Conservation (phyloP, 371 early-diverging fungal genomes). For the Syncephalastrum racemosum region DNA sequence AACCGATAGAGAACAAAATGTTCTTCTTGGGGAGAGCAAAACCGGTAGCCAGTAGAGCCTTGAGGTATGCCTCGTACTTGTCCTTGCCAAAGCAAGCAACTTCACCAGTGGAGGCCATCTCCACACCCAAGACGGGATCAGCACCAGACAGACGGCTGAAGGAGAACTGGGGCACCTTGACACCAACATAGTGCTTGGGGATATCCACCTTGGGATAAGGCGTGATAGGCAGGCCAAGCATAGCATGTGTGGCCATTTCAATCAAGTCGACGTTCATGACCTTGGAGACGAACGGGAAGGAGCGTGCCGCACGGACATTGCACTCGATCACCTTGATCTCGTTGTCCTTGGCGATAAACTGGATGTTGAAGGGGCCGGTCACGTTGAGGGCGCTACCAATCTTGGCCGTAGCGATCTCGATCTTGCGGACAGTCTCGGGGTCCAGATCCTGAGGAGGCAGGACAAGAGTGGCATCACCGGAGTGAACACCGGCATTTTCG, state of each 20-base stretch:
- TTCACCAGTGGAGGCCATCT: constrained; percentile 99
- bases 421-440: constrained; percentile 84
- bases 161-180: constrained; percentile 97
- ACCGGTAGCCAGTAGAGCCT: constrained; percentile 89
- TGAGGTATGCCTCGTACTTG: constrained; percentile 95
- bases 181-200: constrained; percentile 74
- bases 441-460: constrained; percentile 92
- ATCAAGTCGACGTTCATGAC: constrained; percentile 88
- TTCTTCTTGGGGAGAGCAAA: constrained; percentile 91
- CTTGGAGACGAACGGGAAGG: constrained; percentile 96
- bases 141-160: constrained; percentile 94
- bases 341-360: constrained; percentile 94
- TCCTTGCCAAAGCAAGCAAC: constrained; percentile 96
- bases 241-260: constrained; percentile 91
- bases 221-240: constrained; percentile 76
- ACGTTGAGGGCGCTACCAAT: constrained; percentile 90
- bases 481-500: constrained; percentile 97
- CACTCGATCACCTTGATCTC: constrained; percentile 97
- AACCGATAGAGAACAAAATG: constrained; percentile 89
- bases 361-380: constrained; percentile 98
- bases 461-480: constrained; percentile 94
- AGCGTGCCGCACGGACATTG: constrained; percentile 93
- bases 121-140: constrained; percentile 95
- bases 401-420: constrained; percentile 83
- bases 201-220: constrained; percentile 66